Evolutionary conservation across 192 early-diverging fungal genomes (phyloP).

Genomic region (Blastocladiella britannica): DNA sequence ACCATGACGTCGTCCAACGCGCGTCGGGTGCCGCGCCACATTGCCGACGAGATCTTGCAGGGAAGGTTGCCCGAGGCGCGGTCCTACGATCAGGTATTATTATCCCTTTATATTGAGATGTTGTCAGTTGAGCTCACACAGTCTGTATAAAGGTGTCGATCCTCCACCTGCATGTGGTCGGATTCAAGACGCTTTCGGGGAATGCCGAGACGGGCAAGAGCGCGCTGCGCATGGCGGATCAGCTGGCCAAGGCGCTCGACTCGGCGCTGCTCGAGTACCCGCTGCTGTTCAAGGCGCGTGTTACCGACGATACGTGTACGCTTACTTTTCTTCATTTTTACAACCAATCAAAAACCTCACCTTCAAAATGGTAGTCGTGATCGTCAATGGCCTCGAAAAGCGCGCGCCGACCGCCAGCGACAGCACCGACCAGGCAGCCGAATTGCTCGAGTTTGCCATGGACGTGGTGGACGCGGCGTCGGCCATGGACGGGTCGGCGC

Average conservation of each 20-base stretch:
- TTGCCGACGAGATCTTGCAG: not conserved
- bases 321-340: too few species aligned
- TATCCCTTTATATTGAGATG: too few species aligned
- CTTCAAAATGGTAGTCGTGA: too few species aligned
- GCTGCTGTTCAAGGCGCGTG: constrained; percentile 21
- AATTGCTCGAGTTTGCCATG: not conserved
- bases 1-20: too few species aligned
- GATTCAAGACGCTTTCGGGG: not conserved
- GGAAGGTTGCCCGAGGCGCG: not conserved
- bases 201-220: constrained; percentile 4
- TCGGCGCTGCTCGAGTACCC: constrained; percentile 17
- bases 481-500: not conserved
- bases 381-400: not conserved
- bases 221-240: constrained; percentile 18
- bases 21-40: too few species aligned
- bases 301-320: not conserved
- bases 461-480: not conserved
- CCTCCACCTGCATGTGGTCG: not conserved
- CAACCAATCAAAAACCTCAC: too few species aligned
- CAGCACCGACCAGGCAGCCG: not conserved
- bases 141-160: too few species aligned
- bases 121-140: too few species aligned
- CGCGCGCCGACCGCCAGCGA: not conserved
- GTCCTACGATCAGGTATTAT: not conserved
- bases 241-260: constrained; percentile 20